A percentile compares a stretch with the other conserved stretches of the same genome.
Evolutionary conservation across 2,329 filamentous ascomycete genomes (phyloP).

Genomic region (Simplicillium sp.): DNA sequence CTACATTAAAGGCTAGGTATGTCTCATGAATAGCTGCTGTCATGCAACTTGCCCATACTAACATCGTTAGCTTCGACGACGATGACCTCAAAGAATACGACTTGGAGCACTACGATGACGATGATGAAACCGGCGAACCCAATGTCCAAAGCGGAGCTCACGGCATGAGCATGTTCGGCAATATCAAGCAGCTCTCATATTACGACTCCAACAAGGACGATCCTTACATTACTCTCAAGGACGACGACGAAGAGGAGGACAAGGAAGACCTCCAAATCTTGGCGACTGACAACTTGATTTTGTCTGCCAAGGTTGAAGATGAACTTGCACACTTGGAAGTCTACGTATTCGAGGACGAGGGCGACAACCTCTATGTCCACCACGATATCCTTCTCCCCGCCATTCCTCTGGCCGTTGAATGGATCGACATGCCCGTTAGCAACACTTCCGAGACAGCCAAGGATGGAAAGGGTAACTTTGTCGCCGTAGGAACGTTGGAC

Average conservation of each 20-base stretch:
- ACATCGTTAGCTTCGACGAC: constrained; percentile 47
- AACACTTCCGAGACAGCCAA: constrained; percentile 55
- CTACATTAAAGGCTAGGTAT: no score
- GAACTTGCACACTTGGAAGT: constrained; percentile 94
- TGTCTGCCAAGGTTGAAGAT: constrained; percentile 92
- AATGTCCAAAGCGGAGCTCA: constrained; percentile 40
- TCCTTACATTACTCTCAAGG: constrained; percentile 86
- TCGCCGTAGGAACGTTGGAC: constrained; percentile 93
- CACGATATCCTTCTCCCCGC: constrained; percentile 99
- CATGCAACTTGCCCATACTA: constrained; percentile 6
- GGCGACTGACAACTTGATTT: constrained; percentile 82
- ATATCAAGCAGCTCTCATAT: constrained; percentile 86
- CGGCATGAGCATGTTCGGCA: constrained; percentile 87
- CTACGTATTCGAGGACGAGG: constrained; percentile 92
- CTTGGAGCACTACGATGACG: constrained; percentile 90
- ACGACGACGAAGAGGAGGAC: constrained; percentile 58
- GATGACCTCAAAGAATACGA: constrained; percentile 95
- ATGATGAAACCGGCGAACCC: constrained; percentile 44
- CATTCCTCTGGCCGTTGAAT: constrained; percentile 91
- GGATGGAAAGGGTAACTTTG: constrained; percentile 74
- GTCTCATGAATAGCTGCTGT: no score
- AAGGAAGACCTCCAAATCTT: constrained; percentile 93
- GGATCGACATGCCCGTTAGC: constrained; percentile 78
- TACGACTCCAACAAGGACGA: constrained; percentile 92
- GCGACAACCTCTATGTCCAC: constrained; percentile 96